Percentiles rank a stretch among this genome's conserved stretches.
Evolutionary conservation across 257 asterid genomes (phyloP).

Genomic region (Solanum appendiculatum): DNA sequence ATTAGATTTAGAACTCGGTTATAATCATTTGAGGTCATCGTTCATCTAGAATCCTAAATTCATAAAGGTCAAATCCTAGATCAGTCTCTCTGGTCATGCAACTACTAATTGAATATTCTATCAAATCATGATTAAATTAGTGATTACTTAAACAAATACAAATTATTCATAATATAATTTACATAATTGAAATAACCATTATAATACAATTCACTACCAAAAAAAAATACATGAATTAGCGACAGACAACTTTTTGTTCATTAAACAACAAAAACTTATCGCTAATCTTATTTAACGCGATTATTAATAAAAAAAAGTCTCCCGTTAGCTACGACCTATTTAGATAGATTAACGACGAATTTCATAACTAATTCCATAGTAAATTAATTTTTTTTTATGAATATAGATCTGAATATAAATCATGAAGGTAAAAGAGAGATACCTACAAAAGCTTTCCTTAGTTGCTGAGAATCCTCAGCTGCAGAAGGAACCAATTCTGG

Average conservation of each 20-base stretch:
- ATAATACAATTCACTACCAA: background rate
- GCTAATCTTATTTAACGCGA: background rate
- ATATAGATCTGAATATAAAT: background rate
- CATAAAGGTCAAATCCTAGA: background rate
- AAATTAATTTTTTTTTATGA: too few species aligned
- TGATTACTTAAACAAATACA: background rate
- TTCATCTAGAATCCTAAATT: background rate
- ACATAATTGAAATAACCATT: background rate
- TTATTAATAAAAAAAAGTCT: background rate
- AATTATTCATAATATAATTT: background rate
- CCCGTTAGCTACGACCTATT: background rate
- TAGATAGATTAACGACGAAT: background rate
- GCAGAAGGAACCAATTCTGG: slow-evolving; percentile 69
- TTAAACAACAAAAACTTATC: background rate
- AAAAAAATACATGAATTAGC: background rate
- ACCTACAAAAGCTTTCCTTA: slow-evolving; percentile 76
- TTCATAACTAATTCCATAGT: background rate
- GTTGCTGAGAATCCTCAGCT: slow-evolving; percentile 53
- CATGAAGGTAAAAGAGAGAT: background rate
- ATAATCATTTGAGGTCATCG: background rate
- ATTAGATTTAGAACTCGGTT: too few species aligned
- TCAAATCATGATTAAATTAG: background rate
- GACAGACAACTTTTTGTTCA: background rate
- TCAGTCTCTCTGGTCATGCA: background rate
- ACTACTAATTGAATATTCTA: background rate